Percentiles rank a stretch among this genome's conserved stretches.
These are phyloP conservation scores for Vicia sativa DNA, from an alignment of 306 rosid species.

Conservation along the genomic window DNA sequence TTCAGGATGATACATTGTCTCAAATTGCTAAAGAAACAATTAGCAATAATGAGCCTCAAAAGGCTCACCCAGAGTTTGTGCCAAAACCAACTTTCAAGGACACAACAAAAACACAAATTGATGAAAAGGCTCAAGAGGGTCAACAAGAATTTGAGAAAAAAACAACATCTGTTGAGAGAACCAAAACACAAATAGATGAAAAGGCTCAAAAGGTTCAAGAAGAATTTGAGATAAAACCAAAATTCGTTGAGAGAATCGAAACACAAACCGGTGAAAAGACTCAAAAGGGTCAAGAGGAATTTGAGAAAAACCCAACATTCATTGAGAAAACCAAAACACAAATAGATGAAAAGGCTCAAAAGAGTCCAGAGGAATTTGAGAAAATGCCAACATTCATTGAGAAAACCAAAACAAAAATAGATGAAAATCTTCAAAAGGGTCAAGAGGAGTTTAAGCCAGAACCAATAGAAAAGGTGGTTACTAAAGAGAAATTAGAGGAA, in stretches of 20 bases:
- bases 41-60: not conserved
- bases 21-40: slow-evolving; percentile 21
- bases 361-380: slow-evolving; percentile 25
- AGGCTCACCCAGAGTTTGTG: not conserved
- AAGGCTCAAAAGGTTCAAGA: slow-evolving; percentile 16
- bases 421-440: not conserved
- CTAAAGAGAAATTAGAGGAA: slow-evolving; percentile 20
- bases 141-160: slow-evolving; percentile 39
- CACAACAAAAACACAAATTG: not conserved
- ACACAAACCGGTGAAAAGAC: not conserved
- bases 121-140: slow-evolving; percentile 33
- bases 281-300: not conserved
- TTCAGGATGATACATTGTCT: slow-evolving; percentile 21
- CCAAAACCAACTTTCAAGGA: not conserved
- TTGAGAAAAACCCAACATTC: not conserved
- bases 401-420: not conserved
- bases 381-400: not conserved
- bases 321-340: not conserved
- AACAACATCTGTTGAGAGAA: not conserved
- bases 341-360: slow-evolving; percentile 17
- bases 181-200: slow-evolving; percentile 9
- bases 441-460: not conserved
- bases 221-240: slow-evolving; percentile 16
- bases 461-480: not conserved
- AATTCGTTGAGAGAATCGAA: not conserved